Evolutionary conservation across 768 basidiomycete species (phyloP).

Genomic region (Mycena chlorophos): DNA sequence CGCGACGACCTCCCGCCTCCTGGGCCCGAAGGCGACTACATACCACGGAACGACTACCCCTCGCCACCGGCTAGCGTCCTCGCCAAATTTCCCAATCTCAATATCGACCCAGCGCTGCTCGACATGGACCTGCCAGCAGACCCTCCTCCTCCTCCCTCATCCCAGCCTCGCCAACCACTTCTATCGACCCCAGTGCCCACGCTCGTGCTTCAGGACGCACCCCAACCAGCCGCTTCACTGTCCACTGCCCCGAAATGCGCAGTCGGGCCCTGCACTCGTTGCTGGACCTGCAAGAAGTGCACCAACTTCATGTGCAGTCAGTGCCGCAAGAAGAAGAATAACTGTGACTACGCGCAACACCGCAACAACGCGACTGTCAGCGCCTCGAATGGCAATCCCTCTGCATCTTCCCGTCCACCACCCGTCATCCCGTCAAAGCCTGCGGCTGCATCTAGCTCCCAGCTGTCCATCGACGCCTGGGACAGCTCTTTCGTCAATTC

Average conservation of each 20-base stretch:
- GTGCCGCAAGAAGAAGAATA: background rate
- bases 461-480: background rate
- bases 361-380: background rate
- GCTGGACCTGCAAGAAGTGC: background rate
- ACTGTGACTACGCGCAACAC: background rate
- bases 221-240: background rate
- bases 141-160: background rate
- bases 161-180: background rate
- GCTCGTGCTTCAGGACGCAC: background rate
- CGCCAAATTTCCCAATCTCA: background rate
- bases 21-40: background rate
- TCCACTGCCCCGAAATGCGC: background rate
- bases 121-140: background rate
- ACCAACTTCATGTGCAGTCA: background rate
- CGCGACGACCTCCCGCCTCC: background rate
- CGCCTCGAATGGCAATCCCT: background rate
- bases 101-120: background rate
- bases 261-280: background rate
- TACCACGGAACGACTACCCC: background rate
- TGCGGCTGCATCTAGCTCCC: background rate
- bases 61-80: background rate
- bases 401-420: background rate
- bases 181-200: background rate
- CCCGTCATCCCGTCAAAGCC: background rate
- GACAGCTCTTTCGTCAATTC: background rate